Evolutionary conservation across 2,329 filamentous ascomycete genomes (phyloP).

Genomic region (Cordyceps javanica): DNA sequence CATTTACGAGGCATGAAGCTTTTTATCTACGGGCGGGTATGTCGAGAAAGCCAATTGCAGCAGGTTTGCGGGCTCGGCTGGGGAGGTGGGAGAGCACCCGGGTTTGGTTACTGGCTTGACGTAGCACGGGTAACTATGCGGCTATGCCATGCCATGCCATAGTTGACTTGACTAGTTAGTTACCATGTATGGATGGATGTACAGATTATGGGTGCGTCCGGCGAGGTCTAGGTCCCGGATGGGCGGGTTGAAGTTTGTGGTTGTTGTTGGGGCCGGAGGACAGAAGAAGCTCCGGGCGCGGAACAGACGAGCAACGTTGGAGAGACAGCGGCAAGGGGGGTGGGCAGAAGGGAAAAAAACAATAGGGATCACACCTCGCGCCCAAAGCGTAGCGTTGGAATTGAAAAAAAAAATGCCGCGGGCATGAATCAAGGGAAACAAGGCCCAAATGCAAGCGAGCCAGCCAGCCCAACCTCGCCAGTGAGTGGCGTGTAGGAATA

Average conservation of each 20-base stretch:
- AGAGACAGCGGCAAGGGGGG: not conserved
- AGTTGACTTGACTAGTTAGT: too few relatives aligned
- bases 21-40: not conserved
- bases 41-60: not conserved
- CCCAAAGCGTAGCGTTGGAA: not conserved
- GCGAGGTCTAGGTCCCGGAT: not conserved
- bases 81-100: not conserved
- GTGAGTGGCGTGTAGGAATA: not conserved
- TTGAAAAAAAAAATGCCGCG: not conserved
- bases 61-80: not conserved
- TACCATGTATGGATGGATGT: not conserved
- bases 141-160: too few relatives aligned
- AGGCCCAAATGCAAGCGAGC: too few relatives aligned
- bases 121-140: too few relatives aligned
- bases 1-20: not conserved
- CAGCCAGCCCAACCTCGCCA: too few relatives aligned
- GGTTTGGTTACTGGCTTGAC: not conserved
- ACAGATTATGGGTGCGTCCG: not conserved
- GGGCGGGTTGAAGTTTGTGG: not conserved
- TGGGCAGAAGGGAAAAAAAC: not conserved
- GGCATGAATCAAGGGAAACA: not conserved
- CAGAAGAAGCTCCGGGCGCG: constrained; percentile 7
- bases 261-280: not conserved
- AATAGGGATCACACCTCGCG: not conserved
- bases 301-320: not conserved